A percentile compares a stretch with the other conserved stretches of the same genome.
Conservation (phyloP, 23 red algal species). For the Porphyridium purpureum region DNA sequence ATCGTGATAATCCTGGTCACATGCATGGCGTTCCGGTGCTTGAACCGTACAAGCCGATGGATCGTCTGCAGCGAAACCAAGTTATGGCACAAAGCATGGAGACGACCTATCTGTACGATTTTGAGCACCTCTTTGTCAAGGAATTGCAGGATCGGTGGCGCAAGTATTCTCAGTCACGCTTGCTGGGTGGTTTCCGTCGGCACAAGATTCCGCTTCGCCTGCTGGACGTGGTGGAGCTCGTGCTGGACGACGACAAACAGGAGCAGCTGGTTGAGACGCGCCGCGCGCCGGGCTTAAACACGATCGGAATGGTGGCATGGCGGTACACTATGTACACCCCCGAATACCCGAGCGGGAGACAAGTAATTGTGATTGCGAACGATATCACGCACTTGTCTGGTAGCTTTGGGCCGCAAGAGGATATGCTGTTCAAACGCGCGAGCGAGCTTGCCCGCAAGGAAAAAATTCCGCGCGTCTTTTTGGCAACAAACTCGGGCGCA, state of each 20-base stretch:
- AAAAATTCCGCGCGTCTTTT: constrained; percentile 74
- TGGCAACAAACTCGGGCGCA: constrained; percentile 92
- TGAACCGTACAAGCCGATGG: constrained; percentile 91
- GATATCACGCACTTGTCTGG: constrained; percentile 90
- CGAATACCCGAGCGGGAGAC: constrained; percentile 65
- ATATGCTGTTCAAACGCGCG: constrained; percentile 57
- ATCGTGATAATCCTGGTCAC: constrained; percentile 29
- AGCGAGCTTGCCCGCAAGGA: constrained; percentile 46
- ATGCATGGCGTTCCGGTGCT: constrained; percentile 73
- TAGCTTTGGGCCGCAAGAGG: constrained; percentile 83
- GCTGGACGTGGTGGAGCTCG: constrained; percentile 49
- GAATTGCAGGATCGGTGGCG: constrained; percentile 85
- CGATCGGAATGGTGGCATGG: constrained; percentile 92
- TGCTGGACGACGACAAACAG: constrained; percentile 13
- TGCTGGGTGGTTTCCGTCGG: constrained; percentile 83
- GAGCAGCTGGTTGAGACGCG: constrained; percentile 27
- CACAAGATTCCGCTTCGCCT: constrained; percentile 69
- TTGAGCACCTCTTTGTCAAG: constrained; percentile 74
- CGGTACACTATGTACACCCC: constrained; percentile 72
- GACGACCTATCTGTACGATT: constrained; percentile 97
- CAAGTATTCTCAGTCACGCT: constrained; percentile 72
- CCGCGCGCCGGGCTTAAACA: constrained; percentile 64
- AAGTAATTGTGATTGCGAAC: constrained; percentile 86
- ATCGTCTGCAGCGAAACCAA: constrained; percentile 76
- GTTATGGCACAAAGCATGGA: constrained; percentile 90